Base-by-base conservation (phyloP, 306 rosid species). In the Ziziphus jujuba region DNA sequence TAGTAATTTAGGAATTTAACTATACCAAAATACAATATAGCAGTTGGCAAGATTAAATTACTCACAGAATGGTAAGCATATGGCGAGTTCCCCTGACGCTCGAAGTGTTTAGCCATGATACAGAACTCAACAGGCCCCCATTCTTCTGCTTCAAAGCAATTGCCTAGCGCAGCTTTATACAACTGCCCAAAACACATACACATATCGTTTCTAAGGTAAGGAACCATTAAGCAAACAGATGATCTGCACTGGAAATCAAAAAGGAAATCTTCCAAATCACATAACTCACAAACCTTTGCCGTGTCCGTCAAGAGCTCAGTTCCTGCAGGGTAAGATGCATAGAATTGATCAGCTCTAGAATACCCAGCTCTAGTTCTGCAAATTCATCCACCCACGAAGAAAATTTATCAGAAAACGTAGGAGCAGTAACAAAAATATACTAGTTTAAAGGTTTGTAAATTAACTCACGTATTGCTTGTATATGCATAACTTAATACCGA, bases 291-390 rank as follows among this genome's bases (percentile, higher is more conserved):
- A 48, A 84, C 98, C 97, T 90, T 90, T 33, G 88, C 56, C 0
- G 90, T 80, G 77, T 93, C 98, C 0, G 95, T 85, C 80, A 93
- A 68, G 69, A 90, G 96, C 84, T 93, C 97, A 11, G 96, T 90
- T 75, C 98, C 95, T 61, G 95, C 97, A 0, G 98, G 97, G 77
- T 90, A 93, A 9, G 97, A 86, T 16, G 98, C 97, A 72, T 93
- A 93, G 82, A 74, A 90, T 63, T 93, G 98, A 78, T 93, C 97
- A 19, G 82, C 98, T 80, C 97, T 85, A 23, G 98, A 93, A 72
- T 79, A 84, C 74, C 98, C 98, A 75, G 98, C 97, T 80, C 98
- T 80, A 19, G 97, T 93, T 83, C 97, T 89, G 88, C 59, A 85
- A 74, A 59, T 75, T 65, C 79, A 74, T 53, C 38, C 72, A 34